Evolutionary conservation across 805 yeast genomes (phyloP), one percentile per base, ranked within the genome.

Genomic region (Isabelozyma heimii): DNA sequence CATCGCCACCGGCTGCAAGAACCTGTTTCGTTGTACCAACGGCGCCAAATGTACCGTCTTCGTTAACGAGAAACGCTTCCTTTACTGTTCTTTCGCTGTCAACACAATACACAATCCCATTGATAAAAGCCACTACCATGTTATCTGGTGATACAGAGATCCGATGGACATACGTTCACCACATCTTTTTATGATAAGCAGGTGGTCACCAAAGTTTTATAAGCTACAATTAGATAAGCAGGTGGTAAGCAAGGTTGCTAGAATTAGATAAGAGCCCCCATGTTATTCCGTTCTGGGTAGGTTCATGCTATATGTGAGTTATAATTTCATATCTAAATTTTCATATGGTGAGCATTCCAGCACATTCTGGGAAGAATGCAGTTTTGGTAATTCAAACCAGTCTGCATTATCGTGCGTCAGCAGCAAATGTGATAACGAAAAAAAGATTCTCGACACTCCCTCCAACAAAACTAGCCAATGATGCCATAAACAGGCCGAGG

Each of bases 51-150:
- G 51, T 52, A 4, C 62, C 62, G 43, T 58, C 58, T 12, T 47
- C 57, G 13, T 45, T 40, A 17, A 59, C 63, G 17, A 54, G 39
- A 46, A 59, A 59, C 8, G 62, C 62, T 48, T 58, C 60, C 9
- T 57, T 58, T 48, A 51, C 53, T 35, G 55, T 50, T n/a, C 43
- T 41, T 14, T 44, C 13, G 17, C 47, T 44, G 37, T 47, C 53
- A 27, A 55, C 52, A 37, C 62, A 58, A 45, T 49, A 57, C 37
- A 59, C 54, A 37, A 57, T 58, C 33, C 52, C 62, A 44, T 59
- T 59, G 47, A 57, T 54, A 40, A 56, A 58, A 24, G 56, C 61
- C 8, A 51, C 58, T n/a, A 60, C 37, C 63, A 59, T 59, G 9
- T 9, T 13, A 10, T 30, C 35, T 30, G n/a, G n/a, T 30, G 35